phyloP scores from a whole-genome alignment of 2,329 filamentous ascomycete species.

The Endoconidiophora polonica region DNA sequence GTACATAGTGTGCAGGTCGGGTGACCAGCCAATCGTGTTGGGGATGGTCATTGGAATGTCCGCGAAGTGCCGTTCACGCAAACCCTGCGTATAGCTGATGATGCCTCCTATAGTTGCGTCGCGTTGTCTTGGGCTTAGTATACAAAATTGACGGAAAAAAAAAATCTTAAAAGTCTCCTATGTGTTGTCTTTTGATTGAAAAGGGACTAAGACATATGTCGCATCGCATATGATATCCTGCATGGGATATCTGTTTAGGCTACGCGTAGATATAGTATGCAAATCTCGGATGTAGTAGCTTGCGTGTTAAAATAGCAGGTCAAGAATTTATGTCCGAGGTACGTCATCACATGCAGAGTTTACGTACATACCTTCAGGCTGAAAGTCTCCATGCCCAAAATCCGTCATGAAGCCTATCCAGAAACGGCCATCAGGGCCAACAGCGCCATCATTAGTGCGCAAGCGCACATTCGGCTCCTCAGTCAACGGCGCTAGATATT shows the following conservation, averaged over 20 bases:
- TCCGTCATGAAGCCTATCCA: constrained; percentile 84
- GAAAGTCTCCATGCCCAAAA: constrained; percentile 37
- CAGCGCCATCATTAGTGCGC: constrained; percentile 65
- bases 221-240: too few relatives aligned
- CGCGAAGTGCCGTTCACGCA: constrained; percentile 41
- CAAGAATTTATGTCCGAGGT: neutral
- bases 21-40: constrained; percentile 71
- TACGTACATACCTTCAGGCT: constrained; percentile 36
- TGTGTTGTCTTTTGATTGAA: too few relatives aligned
- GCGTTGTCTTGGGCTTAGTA: neutral
- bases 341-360: neutral
- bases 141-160: neutral
- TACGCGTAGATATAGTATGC: too few relatives aligned
- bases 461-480: constrained; percentile 32
- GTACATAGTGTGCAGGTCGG: constrained; percentile 57
- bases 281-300: too few relatives aligned
- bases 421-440: constrained; percentile 65
- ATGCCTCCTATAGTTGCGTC: constrained; percentile 40
- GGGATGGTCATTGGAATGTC: constrained; percentile 66
- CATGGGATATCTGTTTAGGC: too few relatives aligned
- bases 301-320: too few relatives aligned
- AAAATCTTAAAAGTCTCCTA: too few relatives aligned
- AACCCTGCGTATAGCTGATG: constrained; percentile 46
- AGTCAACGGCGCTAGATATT: constrained; percentile 35
- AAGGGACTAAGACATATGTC: too few relatives aligned